phyloP scores from a whole-genome alignment of 805 yeast species.

The Maudiozyma barnettii region DNA sequence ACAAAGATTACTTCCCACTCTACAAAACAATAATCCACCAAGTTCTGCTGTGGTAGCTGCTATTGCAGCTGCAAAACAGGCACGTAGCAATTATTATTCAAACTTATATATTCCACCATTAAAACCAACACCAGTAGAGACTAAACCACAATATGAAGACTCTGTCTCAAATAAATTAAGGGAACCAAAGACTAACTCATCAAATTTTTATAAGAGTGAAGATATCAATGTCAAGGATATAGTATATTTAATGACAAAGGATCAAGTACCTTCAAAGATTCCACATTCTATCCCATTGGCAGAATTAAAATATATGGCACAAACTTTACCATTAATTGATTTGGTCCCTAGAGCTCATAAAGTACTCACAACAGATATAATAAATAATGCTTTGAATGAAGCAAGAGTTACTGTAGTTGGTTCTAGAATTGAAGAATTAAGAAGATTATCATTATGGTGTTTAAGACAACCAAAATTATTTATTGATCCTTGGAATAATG shows the following conservation, averaged over 20 bases:
- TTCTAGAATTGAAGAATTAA: constrained; percentile 85
- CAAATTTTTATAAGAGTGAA: constrained; percentile 24
- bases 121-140: constrained; percentile 8
- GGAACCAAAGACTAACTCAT: constrained; percentile 7
- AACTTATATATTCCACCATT: constrained; percentile 4
- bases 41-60: neutral
- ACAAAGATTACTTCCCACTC: too few species aligned
- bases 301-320: constrained; percentile 78
- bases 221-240: constrained; percentile 37
- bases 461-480: constrained; percentile 71
- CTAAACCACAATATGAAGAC: neutral
- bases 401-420: constrained; percentile 85
- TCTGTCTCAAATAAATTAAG: constrained; percentile 8
- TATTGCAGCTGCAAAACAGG: neutral
- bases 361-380: constrained; percentile 73
- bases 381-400: constrained; percentile 75
- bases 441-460: constrained; percentile 83
- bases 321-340: constrained; percentile 75
- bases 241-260: constrained; percentile 40
- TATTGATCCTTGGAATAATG: constrained; percentile 49
- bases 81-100: neutral
- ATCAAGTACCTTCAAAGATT: constrained; percentile 42
- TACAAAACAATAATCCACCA: neutral
- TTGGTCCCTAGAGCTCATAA: constrained; percentile 80
- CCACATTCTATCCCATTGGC: constrained; percentile 62